phyloP scores from a whole-genome alignment of 345 rosid species.

The Microcos paniculata region DNA sequence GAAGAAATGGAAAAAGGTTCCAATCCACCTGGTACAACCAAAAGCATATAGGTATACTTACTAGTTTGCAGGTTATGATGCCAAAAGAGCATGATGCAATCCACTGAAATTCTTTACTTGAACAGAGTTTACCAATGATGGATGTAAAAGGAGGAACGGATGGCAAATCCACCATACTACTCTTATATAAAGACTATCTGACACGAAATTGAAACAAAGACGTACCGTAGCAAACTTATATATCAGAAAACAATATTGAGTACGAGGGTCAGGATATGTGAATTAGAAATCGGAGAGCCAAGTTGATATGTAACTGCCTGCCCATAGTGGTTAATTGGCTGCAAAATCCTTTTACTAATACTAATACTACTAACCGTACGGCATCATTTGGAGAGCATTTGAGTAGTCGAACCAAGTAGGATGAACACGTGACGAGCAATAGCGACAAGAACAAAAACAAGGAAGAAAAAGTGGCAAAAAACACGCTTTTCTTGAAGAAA shows the following conservation, averaged over 20 bases:
- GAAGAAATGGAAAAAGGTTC: neutral
- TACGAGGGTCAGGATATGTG: no score
- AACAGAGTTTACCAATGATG: slow-evolving; percentile 8
- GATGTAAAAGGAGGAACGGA: slow-evolving; percentile 13
- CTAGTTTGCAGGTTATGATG: slow-evolving; percentile 49
- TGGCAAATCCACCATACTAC: slow-evolving; percentile 25
- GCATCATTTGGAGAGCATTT: no score
- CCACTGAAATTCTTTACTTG: slow-evolving; percentile 32
- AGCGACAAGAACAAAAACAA: neutral
- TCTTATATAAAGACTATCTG: neutral
- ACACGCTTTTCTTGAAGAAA: neutral
- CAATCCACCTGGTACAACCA: neutral
- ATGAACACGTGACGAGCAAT: neutral
- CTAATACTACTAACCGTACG: no score
- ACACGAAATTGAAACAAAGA: neutral
- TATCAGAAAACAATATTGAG: neutral
- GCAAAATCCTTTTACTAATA: no score
- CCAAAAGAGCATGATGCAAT: slow-evolving; percentile 40
- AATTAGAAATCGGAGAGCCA: neutral
- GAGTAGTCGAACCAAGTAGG: neutral
- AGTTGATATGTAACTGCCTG: neutral
- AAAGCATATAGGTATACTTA: slow-evolving; percentile 23
- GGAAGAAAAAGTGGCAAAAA: neutral
- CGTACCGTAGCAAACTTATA: neutral
- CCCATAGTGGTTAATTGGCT: no score